Conservation (phyloP, 108 stramenopile genomes). For the Conticribra weissflogii region DNA sequence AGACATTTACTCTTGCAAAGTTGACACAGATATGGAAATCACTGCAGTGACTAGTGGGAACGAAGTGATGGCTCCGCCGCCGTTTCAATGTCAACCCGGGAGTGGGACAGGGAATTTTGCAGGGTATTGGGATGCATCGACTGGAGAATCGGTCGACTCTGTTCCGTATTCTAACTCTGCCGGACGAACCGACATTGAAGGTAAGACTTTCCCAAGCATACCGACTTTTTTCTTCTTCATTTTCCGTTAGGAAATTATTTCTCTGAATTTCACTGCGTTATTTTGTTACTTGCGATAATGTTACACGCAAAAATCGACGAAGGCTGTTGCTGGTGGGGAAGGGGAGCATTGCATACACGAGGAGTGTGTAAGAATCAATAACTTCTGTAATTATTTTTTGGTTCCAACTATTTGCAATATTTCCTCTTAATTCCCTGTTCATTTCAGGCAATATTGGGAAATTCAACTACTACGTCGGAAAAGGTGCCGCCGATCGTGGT, state of each 20-base stretch:
- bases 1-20: slow-evolving; percentile 32
- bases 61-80: slow-evolving; percentile 39
- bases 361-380: background rate
- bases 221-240: background rate
- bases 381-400: background rate
- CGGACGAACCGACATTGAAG: slow-evolving; percentile 41
- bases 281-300: too few species aligned
- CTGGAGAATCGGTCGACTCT: slow-evolving; percentile 3
- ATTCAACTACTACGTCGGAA: slow-evolving; percentile 51
- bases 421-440: background rate
- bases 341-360: slow-evolving; percentile 15
- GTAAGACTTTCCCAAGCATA: background rate
- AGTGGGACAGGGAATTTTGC: slow-evolving; percentile 23
- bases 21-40: slow-evolving; percentile 45
- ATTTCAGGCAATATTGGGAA: slow-evolving; percentile 48
- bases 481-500: slow-evolving; percentile 25
- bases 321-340: slow-evolving; percentile 56
- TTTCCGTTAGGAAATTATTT: too few species aligned
- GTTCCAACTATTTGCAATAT: background rate
- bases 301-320: background rate
- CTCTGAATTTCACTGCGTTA: too few species aligned
- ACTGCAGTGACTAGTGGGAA: slow-evolving; percentile 33
- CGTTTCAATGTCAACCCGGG: slow-evolving; percentile 38
- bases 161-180: slow-evolving; percentile 21
- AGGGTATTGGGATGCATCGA: slow-evolving; percentile 49